phyloP scores from a whole-genome alignment of 2,329 filamentous ascomycete species.

The Aspergillus pseudoviridinutans region DNA sequence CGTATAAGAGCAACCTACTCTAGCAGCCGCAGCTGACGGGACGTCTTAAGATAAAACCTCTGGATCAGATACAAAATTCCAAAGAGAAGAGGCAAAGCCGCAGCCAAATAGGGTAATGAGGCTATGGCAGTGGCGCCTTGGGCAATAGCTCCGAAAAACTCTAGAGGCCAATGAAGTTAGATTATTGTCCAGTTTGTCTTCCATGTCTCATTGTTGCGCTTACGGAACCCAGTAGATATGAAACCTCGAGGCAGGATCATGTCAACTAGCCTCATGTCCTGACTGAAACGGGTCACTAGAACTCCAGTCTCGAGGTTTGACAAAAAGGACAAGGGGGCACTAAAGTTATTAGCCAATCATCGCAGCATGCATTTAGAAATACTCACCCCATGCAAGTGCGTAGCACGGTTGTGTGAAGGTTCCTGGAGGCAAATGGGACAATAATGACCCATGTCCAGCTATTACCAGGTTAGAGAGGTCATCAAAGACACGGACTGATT shows the following conservation, averaged over 20 bases:
- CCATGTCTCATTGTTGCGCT: no score
- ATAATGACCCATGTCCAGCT: slow-evolving; percentile 15
- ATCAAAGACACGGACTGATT: no score
- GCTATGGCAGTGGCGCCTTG: slow-evolving; percentile 10
- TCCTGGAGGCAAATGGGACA: slow-evolving; percentile 16
- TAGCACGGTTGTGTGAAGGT: slow-evolving; percentile 20
- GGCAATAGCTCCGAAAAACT: neutral
- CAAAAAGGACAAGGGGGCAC: slow-evolving; percentile 42
- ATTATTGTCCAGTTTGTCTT: no score
- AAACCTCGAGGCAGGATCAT: slow-evolving; percentile 31
- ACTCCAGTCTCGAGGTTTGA: slow-evolving; percentile 41
- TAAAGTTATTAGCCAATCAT: neutral
- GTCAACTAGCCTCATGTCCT: slow-evolving; percentile 46
- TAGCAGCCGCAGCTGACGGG: slow-evolving; percentile 15
- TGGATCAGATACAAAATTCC: slow-evolving; percentile 12
- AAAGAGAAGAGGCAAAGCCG: slow-evolving; percentile 7
- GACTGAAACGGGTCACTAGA: slow-evolving; percentile 37
- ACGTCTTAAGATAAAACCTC: slow-evolving; percentile 15
- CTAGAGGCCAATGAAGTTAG: no score
- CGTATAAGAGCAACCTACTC: neutral
- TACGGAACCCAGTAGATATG: no score
- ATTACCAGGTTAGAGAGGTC: neutral
- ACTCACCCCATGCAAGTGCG: slow-evolving; percentile 4
- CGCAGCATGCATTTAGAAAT: no score
- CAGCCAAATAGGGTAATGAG: slow-evolving; percentile 13